These are phyloP conservation scores for Salpingoeca rosetta DNA, from an alignment of 78 protist species.

Conservation along the genomic window DNA sequence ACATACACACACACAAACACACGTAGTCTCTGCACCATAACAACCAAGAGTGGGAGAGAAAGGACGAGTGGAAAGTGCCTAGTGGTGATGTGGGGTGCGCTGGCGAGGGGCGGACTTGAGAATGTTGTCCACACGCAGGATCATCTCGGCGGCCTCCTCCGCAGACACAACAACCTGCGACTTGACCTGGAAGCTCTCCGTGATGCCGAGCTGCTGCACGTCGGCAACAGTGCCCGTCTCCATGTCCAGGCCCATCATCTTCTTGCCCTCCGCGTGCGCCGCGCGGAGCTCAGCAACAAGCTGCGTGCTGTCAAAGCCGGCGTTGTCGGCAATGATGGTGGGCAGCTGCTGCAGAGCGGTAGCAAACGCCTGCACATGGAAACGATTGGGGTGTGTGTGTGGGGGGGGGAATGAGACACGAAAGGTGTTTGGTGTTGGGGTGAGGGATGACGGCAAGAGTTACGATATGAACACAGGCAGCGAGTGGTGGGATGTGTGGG, in stretches of 20 bases:
- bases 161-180: slow-evolving; percentile 80
- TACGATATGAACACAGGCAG: too few relatives aligned
- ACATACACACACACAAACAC: background rate
- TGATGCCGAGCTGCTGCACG: slow-evolving; percentile 71
- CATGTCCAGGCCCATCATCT: slow-evolving; percentile 81
- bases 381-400: too few relatives aligned
- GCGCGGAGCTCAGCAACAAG: slow-evolving; percentile 77
- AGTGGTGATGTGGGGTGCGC: background rate
- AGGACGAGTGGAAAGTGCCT: too few relatives aligned
- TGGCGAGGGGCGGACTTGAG: slow-evolving; percentile 87
- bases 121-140: slow-evolving; percentile 94
- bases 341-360: slow-evolving; percentile 87
- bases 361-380: slow-evolving; percentile 92
- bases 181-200: slow-evolving; percentile 86
- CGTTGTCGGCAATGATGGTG: slow-evolving; percentile 93
- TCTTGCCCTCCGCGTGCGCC: slow-evolving; percentile 66
- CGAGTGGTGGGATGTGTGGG: too few relatives aligned
- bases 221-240: slow-evolving; percentile 76
- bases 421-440: too few relatives aligned
- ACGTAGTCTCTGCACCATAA: background rate
- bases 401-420: too few relatives aligned
- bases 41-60: background rate
- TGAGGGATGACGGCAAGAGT: too few relatives aligned
- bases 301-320: slow-evolving; percentile 85
- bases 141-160: slow-evolving; percentile 98